A percentile compares a stretch with the other conserved stretches of the same genome.
These are phyloP conservation scores for Chenopodium album DNA, from an alignment of 148 eudicot species.

Conservation along the genomic window DNA sequence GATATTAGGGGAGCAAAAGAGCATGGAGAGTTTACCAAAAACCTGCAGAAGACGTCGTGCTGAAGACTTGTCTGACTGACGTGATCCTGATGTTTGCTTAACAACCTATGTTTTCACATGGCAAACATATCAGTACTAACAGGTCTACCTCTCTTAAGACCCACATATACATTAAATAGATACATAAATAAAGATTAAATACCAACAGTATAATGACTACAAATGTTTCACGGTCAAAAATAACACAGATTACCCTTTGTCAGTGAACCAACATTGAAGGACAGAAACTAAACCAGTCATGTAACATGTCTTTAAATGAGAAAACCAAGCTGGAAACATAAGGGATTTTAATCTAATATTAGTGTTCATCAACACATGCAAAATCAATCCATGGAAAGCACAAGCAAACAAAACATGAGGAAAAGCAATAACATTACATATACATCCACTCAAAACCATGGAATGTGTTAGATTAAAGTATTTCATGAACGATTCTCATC, in stretches of 20 bases:
- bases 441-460: neutral
- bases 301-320: neutral
- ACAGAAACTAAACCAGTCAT: neutral
- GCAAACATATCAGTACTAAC: constrained; percentile 14
- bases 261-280: neutral
- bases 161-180: neutral
- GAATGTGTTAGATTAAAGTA: neutral
- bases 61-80: constrained; percentile 59
- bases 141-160: neutral
- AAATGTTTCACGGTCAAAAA: neutral
- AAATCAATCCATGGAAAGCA: neutral
- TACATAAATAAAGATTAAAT: neutral
- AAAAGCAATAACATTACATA: neutral
- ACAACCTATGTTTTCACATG: constrained; percentile 39
- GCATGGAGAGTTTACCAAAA: constrained; percentile 52
- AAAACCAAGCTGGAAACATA: neutral
- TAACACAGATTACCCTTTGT: neutral
- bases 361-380: neutral
- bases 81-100: constrained; percentile 59
- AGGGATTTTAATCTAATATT: neutral
- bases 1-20: neutral
- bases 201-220: neutral
- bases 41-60: constrained; percentile 80
- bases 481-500: neutral
- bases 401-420: neutral